Percentiles rank a stretch among this genome's conserved stretches.
Evolutionary conservation across 2,329 filamentous ascomycete species (phyloP).

Genomic region (Chaetomium sp.): DNA sequence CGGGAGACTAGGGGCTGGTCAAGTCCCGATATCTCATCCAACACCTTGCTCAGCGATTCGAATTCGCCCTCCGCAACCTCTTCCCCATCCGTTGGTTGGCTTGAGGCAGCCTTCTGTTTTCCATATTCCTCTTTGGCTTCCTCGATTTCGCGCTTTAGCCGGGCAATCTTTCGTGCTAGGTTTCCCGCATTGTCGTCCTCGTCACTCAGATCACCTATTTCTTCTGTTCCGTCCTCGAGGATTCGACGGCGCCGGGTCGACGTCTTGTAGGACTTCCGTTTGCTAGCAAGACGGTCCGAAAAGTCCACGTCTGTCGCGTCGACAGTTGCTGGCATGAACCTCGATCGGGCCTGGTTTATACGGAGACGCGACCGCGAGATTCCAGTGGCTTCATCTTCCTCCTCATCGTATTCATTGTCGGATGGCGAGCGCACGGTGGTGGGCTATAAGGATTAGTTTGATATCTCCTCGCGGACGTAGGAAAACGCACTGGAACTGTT

Average conservation of each 20-base stretch:
- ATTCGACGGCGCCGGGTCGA: constrained; percentile 66
- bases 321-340: constrained; percentile 74
- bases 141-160: constrained; percentile 80
- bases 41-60: constrained; percentile 67
- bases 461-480: not conserved
- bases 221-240: constrained; percentile 63
- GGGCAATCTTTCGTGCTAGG: constrained; percentile 75
- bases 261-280: constrained; percentile 80
- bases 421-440: constrained; percentile 59
- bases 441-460: constrained; percentile 47
- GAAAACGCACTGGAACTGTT: constrained; percentile 69
- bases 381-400: constrained; percentile 59
- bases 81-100: constrained; percentile 44
- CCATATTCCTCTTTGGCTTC: constrained; percentile 68
- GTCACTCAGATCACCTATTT: constrained; percentile 75
- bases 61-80: constrained; percentile 56
- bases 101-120: constrained; percentile 53
- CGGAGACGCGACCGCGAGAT: constrained; percentile 78
- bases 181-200: constrained; percentile 71
- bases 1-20: constrained; percentile 36
- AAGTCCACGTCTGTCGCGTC: constrained; percentile 82
- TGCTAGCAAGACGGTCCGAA: constrained; percentile 81
- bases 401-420: constrained; percentile 64
- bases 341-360: constrained; percentile 75
- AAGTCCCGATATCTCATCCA: constrained; percentile 64